Base-by-base conservation (phyloP, 2,329 filamentous ascomycete genomes). In the Phialophora macrospora region DNA sequence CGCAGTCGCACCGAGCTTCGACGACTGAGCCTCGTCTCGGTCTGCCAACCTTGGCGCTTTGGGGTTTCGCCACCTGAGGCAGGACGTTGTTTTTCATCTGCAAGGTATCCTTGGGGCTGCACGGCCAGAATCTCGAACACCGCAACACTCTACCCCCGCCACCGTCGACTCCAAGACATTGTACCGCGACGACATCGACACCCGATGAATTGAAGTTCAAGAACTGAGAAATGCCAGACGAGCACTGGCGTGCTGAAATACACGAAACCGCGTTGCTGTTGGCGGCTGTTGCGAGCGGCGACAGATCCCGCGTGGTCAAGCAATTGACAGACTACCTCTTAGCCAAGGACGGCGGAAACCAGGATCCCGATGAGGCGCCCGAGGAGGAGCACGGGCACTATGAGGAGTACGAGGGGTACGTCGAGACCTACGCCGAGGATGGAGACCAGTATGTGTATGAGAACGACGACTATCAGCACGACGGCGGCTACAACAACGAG, bases 201-300 rank as follows among this genome's bases (percentile, higher is more conserved):
- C 34, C 34, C 12, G 12, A 41, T 41, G 34, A 26, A 17, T 41
- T n/a, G 26, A 14, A 14, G 34, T 44, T 14, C 26, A 44, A 24
- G n/a, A n/a, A 56, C 24, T 56, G 55, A 56, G 55, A 34, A 41
- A 63, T 63, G 61, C 61, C 61, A 48, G 61, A 63, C 24, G 61
- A 63, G 44, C 32, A 57, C 17, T 63, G 61, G 61, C 54, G 61
- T 14, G 61, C 49, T 52, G 61, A 63, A 41, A 48, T 63, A 22
- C 61, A 63, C 24, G 61, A 63, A 57, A 57, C 56, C 41, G 61
- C 52, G 5, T 41, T 57, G 17, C 61, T 63, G 22, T 30, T 63
- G 20, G 48, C 56, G 17, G 61, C 61, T 1, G 61, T 63, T 57
- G 38, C 61, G 1, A 63, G 61, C 30, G 61, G 61, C n/a, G 61